phyloP scores from a whole-genome alignment of 177 flowering plant genomes.

The Vitis hybrid region DNA sequence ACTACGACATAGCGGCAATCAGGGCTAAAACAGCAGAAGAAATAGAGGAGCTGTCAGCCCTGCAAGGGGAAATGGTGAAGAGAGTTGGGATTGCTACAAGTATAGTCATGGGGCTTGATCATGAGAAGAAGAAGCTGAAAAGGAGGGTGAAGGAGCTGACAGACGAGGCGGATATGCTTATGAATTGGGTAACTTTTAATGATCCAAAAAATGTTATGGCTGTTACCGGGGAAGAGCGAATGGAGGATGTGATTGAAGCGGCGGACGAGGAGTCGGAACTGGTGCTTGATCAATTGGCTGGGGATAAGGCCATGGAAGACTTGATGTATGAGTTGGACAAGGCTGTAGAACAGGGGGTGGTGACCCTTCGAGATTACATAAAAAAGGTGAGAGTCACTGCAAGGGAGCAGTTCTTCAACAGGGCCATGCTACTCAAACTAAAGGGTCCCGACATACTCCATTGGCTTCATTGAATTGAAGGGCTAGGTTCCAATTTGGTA shows the following conservation, averaged over 20 bases:
- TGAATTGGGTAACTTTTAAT: conserved; percentile 43
- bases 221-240: not conserved
- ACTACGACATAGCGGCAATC: conserved; percentile 36
- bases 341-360: conserved; percentile 38
- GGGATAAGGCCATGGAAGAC: conserved; percentile 50
- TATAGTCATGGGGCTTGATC: conserved; percentile 25
- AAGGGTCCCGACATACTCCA: conserved; percentile 10
- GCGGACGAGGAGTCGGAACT: conserved; percentile 27
- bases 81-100: conserved; percentile 15
- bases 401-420: conserved; percentile 51
- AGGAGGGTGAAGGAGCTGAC: conserved; percentile 19
- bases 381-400: conserved; percentile 49
- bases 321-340: conserved; percentile 49
- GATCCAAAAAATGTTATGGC: conserved; percentile 9
- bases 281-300: conserved; percentile 34
- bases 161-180: conserved; percentile 32
- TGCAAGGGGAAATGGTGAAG: conserved; percentile 31
- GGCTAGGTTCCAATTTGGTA: too few relatives aligned
- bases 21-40: conserved; percentile 27
- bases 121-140: conserved; percentile 33
- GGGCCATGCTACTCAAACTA: conserved; percentile 26
- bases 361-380: conserved; percentile 35
- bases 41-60: conserved; percentile 24
- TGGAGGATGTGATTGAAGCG: conserved; percentile 38
- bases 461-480: not conserved